Evolutionary conservation across 345 rosid species (phyloP), one percentile per base, ranked within the genome.

Genomic region (Dipteronia sinensis): DNA sequence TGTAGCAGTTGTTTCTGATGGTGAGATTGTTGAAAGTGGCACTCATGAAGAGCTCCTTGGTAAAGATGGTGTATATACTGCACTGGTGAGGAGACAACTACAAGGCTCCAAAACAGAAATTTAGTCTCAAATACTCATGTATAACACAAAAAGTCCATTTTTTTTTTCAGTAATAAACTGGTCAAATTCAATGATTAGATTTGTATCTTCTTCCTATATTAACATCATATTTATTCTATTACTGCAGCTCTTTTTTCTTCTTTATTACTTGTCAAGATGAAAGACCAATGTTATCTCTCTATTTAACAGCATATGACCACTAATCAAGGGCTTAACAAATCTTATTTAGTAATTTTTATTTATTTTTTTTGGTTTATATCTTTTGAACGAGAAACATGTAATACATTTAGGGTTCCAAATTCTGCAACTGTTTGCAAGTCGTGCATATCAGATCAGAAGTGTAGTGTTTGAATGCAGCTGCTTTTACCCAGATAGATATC

Each of bases 1-100:
- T 10, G 99, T 95, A 10, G 98, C 96, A 2, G 98, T 95, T 56
- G 81, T 92, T 79, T 95, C 99, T 12, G 94, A 90, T 22, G 98
- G 98, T 73, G 89, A 88, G 75, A 91, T 93, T 64, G 85, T 82
- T 12, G 87, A 87, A 79, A 82, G 77, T 25, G 89, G 87, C 40
- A 71, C 74, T 65, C 87, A 87, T 20, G 89, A 87, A 22, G 83
- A 84, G 66, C 89, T 87, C 67, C 80, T 87, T 44, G 56, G 76
- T 78, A 78, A 73, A 72, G 79, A 86, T 78, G 92, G 94, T 17
- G 86, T 90, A 73, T 88, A 88, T 87, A 71, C 83, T 65, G 79
- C 83, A 65, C 67, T 80, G 42, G 83, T 80, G 29, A 76, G 29
- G 63, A 76, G 83, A 76, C 83, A 80, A 65, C 69, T 80, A n/a